phyloP scores from a whole-genome alignment of 2,329 filamentous ascomycete genomes.

The Xylariomycetidae sp. region DNA sequence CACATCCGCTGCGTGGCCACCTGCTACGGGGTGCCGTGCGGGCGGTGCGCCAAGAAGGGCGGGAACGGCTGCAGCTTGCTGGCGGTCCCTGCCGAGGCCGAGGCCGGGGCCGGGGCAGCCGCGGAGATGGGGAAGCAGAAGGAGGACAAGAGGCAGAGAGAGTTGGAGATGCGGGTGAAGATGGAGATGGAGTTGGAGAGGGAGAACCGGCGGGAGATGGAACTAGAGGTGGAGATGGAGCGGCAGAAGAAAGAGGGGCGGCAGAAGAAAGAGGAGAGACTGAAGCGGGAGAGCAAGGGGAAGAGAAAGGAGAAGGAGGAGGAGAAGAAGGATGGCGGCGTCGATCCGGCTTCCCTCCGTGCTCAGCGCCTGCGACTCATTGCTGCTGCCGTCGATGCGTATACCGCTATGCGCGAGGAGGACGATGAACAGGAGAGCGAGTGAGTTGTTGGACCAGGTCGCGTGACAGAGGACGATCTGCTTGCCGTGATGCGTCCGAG shows the following conservation, averaged over 20 bases:
- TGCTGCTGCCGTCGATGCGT: constrained; percentile 1
- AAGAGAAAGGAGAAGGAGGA: not conserved
- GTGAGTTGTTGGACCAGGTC: too few species aligned
- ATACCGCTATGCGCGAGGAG: not conserved
- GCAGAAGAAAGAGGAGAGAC: not conserved
- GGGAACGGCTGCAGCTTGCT: constrained; percentile 9
- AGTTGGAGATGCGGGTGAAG: not conserved
- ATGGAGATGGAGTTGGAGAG: not conserved
- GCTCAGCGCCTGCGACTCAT: not conserved
- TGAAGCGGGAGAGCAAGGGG: not conserved
- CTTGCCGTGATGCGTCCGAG: too few species aligned
- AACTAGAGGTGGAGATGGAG: not conserved
- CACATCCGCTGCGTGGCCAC: constrained; percentile 16
- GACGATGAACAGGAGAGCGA: not conserved
- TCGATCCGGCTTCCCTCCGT: not conserved
- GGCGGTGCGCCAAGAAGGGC: constrained; percentile 14
- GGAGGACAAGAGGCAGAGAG: not conserved
- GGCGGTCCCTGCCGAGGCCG: not conserved
- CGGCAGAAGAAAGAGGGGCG: not conserved
- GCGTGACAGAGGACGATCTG: too few species aligned
- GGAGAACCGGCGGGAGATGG: not conserved
- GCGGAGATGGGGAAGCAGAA: not conserved
- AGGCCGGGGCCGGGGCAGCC: not conserved
- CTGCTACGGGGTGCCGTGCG: constrained; percentile 13
- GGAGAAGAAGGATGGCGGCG: not conserved